Conservation (phyloP, 139 green algal species). For the Micractinium sp. region DNA sequence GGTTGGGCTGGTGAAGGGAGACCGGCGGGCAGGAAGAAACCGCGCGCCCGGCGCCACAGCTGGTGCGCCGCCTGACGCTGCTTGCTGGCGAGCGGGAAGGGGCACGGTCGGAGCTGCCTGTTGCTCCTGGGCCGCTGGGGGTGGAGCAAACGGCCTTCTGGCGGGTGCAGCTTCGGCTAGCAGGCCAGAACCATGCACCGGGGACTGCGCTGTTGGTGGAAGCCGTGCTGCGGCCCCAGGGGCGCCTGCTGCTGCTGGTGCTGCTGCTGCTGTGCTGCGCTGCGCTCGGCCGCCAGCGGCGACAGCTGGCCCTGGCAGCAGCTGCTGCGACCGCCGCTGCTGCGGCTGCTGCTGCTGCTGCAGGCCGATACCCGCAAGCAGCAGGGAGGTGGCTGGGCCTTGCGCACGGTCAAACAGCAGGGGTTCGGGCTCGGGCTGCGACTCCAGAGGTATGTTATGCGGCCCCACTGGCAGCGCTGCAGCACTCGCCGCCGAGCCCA, state of each 20-base stretch:
- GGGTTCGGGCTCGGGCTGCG: constrained; percentile 22
- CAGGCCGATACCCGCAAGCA: constrained; percentile 10
- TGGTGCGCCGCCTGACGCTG: no score
- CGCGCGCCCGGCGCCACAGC: no score
- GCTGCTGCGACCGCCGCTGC: not conserved
- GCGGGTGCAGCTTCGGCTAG: not conserved
- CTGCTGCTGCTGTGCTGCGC: not conserved
- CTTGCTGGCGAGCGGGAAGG: no score
- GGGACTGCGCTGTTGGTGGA: not conserved
- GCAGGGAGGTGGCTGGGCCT: not conserved
- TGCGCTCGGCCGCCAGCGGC: not conserved
- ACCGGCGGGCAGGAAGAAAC: no score
- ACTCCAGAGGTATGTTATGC: constrained; percentile 23
- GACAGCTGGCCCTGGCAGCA: not conserved
- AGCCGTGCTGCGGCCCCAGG: not conserved
- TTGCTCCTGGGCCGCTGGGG: no score
- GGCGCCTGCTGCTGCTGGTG: not conserved
- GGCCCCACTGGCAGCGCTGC: not conserved
- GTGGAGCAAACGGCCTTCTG: not conserved
- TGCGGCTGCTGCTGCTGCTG: not conserved
- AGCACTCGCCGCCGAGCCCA: not conserved
- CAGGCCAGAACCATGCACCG: not conserved
- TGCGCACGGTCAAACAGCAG: not conserved
- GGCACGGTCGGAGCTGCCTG: no score
- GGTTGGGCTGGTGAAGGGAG: no score